Base-by-base conservation (phyloP, 352 stramenopile species). In the Globisporangium yorkense region DNA sequence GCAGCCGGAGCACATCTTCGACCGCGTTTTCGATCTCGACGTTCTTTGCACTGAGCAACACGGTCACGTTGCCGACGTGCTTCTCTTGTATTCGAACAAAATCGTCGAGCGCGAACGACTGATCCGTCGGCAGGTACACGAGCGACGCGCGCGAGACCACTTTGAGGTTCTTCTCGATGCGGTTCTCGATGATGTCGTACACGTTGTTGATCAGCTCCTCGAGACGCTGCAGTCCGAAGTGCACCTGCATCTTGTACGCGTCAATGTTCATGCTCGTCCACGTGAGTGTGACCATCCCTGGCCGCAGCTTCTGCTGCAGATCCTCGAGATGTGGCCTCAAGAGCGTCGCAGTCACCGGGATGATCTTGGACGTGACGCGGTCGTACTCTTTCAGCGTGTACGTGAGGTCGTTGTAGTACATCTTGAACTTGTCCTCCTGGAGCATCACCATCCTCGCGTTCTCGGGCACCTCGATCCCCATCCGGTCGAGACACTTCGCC, bases 241-340 rank as follows among this genome's bases (percentile, higher is more conserved):
- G 79, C 3, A 75, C 79, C 40, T 88, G 72, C 9, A 74, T 66
- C 37, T 87, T 92, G 60, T 92, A 96, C 20, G 75, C 69, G 45
- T 94, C 83, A 43, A 96, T 94, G 63, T 94, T 94, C 83, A 96
- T 93, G 57, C 78, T 92, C 16, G 85, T 96, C 87, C 87, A 96
- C n/a, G 87, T 94, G 5, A 95, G 70, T 5, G 84, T 94, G 56
- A 93, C 70, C 58, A 96, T 75, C 18, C 82, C 87, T 13, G 87
- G 87, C 4, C 83, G 70, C 0, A 96, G 56, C 52, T 89, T 90
- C 20, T 79, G 70, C 47, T 94, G 77, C 0, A 94, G 46, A 52
- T 92, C 81, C 56, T 88, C 77, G 9, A 94, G 57, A 56, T 94
- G 85, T 2, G 85, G 84, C 48, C 62, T 68, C 1, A 96, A 58